Conservation (phyloP, 345 rosid species). For the Fremontodendron californicum region DNA sequence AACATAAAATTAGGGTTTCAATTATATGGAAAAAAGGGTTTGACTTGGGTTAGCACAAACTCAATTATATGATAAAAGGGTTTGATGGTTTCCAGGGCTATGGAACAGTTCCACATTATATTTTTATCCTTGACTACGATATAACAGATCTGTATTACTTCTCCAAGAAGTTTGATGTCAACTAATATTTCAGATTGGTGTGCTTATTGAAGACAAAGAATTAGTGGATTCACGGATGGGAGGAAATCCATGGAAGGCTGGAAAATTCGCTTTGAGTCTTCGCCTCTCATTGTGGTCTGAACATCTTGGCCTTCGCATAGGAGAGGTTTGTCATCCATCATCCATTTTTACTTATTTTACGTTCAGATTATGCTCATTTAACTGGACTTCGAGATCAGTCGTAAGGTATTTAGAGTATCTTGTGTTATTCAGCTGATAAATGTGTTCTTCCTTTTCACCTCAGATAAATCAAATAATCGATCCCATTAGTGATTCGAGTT, state of each 20-base stretch:
- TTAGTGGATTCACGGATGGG: conserved; percentile 80
- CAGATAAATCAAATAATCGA: conserved; percentile 70
- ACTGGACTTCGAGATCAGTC: neutral
- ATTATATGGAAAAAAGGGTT: neutral
- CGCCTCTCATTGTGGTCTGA: conserved; percentile 95
- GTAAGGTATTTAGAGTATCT: neutral
- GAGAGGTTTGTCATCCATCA: conserved; percentile 50
- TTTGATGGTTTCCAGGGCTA: neutral
- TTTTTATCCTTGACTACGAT: neutral
- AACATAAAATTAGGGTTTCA: too few species aligned
- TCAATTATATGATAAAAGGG: neutral
- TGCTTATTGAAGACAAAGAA: conserved; percentile 88
- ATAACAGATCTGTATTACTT: neutral
- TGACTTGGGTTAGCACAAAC: neutral
- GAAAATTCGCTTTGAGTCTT: conserved; percentile 73
- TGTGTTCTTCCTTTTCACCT: neutral
- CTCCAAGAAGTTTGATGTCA: conserved; percentile 4
- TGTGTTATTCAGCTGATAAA: conserved; percentile 15
- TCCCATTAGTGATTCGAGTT: conserved; percentile 81
- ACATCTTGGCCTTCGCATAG: conserved; percentile 79
- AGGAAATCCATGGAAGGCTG: conserved; percentile 96
- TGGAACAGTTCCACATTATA: conserved; percentile 25
- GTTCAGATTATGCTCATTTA: neutral
- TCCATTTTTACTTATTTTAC: neutral
- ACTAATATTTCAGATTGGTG: conserved; percentile 63